Evolutionary conservation across 495 filamentous ascomycete genomes (phyloP).

Genomic region (Pyrenopolyporus hunteri): DNA sequence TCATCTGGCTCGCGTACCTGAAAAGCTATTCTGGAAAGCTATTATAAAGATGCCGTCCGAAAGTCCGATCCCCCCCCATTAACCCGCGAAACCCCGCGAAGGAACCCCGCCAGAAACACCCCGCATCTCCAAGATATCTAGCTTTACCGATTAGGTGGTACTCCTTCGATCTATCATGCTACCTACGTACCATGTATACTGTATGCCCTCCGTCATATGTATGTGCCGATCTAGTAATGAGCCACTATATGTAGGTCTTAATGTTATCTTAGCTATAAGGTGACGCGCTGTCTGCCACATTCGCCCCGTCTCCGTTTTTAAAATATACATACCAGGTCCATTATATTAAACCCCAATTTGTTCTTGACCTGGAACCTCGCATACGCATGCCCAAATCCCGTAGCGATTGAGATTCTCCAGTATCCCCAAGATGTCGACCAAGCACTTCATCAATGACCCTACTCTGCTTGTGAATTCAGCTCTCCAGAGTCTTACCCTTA

Average conservation of each 20-base stretch:
- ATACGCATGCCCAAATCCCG: conserved; percentile 1
- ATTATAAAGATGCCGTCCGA: conserved; percentile 16
- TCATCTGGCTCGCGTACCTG: not conserved
- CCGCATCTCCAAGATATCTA: conserved; percentile 11
- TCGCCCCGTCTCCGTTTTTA: not conserved
- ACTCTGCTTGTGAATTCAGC: conserved; percentile 78
- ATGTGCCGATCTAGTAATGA: not conserved
- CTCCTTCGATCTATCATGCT: not conserved
- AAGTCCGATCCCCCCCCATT: not conserved
- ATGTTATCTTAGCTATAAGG: not conserved
- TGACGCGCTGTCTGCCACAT: not conserved
- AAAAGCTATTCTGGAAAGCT: not conserved
- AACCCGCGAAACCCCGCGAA: not conserved
- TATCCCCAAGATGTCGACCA: conserved; percentile 59
- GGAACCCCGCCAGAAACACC: conserved; percentile 22
- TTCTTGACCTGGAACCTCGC: not conserved
- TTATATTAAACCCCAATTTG: not conserved
- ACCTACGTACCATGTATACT: not conserved
- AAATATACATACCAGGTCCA: conserved; percentile 5
- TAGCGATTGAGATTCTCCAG: conserved; percentile 10
- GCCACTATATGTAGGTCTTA: not conserved
- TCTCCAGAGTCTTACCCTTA: conserved; percentile 76
- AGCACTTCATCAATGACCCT: conserved; percentile 94
- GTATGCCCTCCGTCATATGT: not conserved
- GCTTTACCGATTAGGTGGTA: conserved; percentile 10